Percentiles rank a stretch among this genome's conserved stretches.
Conservation (phyloP, 805 yeast species). For the Starmerella sp. region DNA sequence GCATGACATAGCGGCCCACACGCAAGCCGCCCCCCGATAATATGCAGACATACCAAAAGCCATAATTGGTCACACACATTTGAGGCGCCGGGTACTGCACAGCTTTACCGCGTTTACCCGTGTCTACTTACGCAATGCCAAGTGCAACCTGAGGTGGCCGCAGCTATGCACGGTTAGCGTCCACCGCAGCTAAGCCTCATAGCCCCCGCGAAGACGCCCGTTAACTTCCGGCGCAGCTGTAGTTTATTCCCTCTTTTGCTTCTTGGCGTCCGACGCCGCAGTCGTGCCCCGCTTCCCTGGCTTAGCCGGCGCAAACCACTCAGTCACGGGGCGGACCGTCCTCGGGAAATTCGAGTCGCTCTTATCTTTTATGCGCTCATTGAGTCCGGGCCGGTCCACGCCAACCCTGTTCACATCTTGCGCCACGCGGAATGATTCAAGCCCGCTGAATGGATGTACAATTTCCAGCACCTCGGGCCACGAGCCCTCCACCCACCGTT, state of each 20-base stretch:
- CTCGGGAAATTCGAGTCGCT: neutral
- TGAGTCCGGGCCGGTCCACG: conserved; percentile 37
- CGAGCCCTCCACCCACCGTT: conserved; percentile 39
- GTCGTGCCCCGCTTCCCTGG: neutral
- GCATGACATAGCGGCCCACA: neutral
- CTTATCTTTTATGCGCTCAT: conserved; percentile 15
- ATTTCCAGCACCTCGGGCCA: conserved; percentile 49
- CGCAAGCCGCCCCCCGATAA: neutral
- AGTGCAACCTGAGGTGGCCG: neutral
- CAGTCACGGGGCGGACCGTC: neutral
- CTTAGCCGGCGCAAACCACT: neutral
- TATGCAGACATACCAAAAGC: neutral
- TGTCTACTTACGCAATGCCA: neutral
- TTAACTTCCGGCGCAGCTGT: too few relatives aligned
- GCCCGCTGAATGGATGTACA: conserved; percentile 33
- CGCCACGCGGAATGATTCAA: conserved; percentile 47
- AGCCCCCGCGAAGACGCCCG: too few relatives aligned
- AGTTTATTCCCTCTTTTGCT: neutral
- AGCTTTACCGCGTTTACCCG: neutral
- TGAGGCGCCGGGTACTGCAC: neutral
- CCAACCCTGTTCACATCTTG: conserved; percentile 53
- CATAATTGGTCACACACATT: neutral
- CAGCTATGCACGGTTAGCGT: neutral
- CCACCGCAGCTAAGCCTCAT: neutral
- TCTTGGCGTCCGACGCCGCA: neutral